Evolutionary conservation across 2,329 filamentous ascomycete species (phyloP).

Genomic region (Orbilia javanica): DNA sequence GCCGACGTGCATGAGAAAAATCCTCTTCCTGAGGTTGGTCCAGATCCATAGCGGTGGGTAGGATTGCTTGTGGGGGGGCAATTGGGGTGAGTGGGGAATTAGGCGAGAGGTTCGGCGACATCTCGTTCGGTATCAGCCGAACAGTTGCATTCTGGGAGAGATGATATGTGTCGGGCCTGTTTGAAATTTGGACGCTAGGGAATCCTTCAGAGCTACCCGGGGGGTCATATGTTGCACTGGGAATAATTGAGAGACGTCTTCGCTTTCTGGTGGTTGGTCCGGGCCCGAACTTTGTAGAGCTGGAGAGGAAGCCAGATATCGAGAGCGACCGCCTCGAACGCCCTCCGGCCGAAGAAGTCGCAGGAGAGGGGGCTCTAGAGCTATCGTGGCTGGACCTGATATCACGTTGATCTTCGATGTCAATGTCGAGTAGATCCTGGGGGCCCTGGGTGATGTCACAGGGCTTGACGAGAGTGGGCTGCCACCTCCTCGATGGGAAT

Average conservation of each 20-base stretch:
- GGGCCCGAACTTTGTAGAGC: conserved; percentile 51
- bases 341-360: conserved; percentile 42
- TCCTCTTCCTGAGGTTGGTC: conserved; percentile 57
- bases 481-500: conserved; percentile 46
- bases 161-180: conserved; percentile 27
- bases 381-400: conserved; percentile 45
- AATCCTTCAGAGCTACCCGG: conserved; percentile 49
- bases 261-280: conserved; percentile 51
- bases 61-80: conserved; percentile 35
- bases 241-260: conserved; percentile 57
- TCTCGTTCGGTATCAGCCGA: conserved; percentile 49
- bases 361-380: conserved; percentile 46
- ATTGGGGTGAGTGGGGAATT: conserved; percentile 50
- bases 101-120: conserved; percentile 36
- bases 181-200: conserved; percentile 28
- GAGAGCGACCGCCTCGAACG: conserved; percentile 52
- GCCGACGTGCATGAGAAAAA: conserved; percentile 58
- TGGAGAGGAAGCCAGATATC: conserved; percentile 54
- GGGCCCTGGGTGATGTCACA: conserved; percentile 48
- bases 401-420: conserved; percentile 50
- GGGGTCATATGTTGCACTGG: conserved; percentile 52
- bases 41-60: conserved; percentile 54
- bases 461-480: conserved; percentile 52
- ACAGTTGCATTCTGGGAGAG: conserved; percentile 45
- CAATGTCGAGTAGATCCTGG: conserved; percentile 47